Base-by-base conservation (phyloP, 2,329 filamentous ascomycete species). In the Cladophialophora psammophila region DNA sequence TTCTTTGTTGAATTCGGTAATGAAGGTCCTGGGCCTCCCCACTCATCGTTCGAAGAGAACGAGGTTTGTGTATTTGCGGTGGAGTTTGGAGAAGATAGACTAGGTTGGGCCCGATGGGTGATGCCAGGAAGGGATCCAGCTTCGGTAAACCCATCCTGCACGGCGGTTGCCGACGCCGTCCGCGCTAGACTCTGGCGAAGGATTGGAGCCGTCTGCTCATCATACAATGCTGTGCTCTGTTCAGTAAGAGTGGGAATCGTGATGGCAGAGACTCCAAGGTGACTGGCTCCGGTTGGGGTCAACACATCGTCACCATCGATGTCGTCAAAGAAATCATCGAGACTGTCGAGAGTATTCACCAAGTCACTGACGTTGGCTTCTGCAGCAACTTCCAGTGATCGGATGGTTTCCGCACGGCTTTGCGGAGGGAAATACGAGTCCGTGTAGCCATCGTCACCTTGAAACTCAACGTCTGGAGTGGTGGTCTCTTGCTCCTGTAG, bases 191-290 rank as follows among this genome's bases (percentile, higher is more conserved):
- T 95, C 75, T 95, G 92, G 73, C 95, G 91, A 5, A 97, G 81
- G 60, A 97, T 96, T 0, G 94, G 94, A 10, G 95, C 84, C 6
- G 95, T 96, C 76, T 96, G 92, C 77, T 97, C 93, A 74, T 97
- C 94, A 78, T 98, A 97, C 0, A 97, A 81, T 75, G 92, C 89
- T 26, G 94, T 92, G 10, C 89, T 91, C 0, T 89, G 89, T 71
- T 95, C 91, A 60, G 89, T 88, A 9, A 85, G 85, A 68, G 89
- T 88, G 13, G 68, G 66, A 26, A 68, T 62, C 13, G 53, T 59
- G 63, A 70, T 66, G 0, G 86, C 86, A 0, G 87, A 83, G 70
- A 89, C 91, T 42, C 76, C 76, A 55, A 77, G 77, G 57, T 81
- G 69, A 66, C 77, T 76, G 9, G 77, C 72, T 52, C 78, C 78